Base-by-base conservation (phyloP, 1,284 basidiomycete genomes). In the Fistulinella cinereoalba region DNA sequence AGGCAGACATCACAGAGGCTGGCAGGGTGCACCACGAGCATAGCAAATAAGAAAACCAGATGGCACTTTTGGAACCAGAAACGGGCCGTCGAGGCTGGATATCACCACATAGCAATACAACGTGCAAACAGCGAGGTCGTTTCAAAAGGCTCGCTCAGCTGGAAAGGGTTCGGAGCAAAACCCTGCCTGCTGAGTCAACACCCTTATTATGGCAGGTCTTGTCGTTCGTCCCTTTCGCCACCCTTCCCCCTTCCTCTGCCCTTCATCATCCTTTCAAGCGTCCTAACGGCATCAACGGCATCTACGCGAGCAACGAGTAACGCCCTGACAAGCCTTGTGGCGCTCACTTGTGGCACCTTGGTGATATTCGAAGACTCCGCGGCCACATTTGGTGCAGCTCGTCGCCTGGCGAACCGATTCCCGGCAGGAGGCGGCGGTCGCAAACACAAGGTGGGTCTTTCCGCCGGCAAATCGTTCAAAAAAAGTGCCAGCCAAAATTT, bases 1-100 rank as follows among this genome's bases (percentile, higher is more conserved):
- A 84, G 70, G 63, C 83, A 86, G 53, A 86, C 76, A 64, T 86
- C 83, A 69, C 84, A 86, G 52, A 72, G 73, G 59, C 82, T 83
- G 27, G 79, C 75, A 6, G 79, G 72, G 61, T 85, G 79, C 33
- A 85, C 70, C 51, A 83, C 71, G 56, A 86, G 76, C 64, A 66
- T 66, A 50, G 56, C 51, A 66, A 56, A 56, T 55, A 56, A 42
- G 47, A 51, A 52, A 46, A 53, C 38, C 38, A 51, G 51, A 51
- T 34, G 4, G 29, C 39, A 54, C 6, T 16, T 32, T 22, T 55
- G 50, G 37, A 60, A 55, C 56, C 48, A 58, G 54, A 64, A 55
- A 43, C 24, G 50, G 56, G 47, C 54, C 51, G 52, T 43, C 46
- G 61, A 54, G 46, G n/a, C 18, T 51, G 51, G 52, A 55, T 59